Evolutionary conservation across 345 rosid species (phyloP).

Genomic region (Corchorus capsularis): DNA sequence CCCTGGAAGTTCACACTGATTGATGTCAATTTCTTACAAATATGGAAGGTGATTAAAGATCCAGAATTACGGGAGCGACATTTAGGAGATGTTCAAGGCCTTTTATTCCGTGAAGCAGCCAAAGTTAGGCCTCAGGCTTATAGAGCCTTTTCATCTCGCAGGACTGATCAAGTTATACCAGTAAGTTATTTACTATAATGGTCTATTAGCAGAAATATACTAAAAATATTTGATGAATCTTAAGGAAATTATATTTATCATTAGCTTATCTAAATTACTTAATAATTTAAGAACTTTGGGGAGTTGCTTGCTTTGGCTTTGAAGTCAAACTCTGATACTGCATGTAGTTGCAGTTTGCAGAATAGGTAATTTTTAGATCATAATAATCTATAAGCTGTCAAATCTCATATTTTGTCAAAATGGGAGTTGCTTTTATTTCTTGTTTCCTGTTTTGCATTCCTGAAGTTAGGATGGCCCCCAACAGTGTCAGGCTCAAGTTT

Average conservation of each 20-base stretch:
- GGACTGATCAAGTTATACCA: slow-evolving; percentile 65
- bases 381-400: not conserved
- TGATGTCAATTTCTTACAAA: not conserved
- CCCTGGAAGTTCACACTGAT: not conserved
- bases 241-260: not conserved
- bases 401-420: not conserved
- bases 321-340: not conserved
- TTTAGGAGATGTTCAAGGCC: slow-evolving; percentile 87
- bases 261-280: not conserved
- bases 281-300: not conserved
- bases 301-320: not conserved
- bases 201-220: not conserved
- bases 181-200: slow-evolving; percentile 38
- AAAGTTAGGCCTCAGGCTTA: slow-evolving; percentile 50
- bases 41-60: slow-evolving; percentile 68
- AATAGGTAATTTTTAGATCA: not conserved
- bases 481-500: not conserved
- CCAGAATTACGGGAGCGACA: slow-evolving; percentile 68
- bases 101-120: slow-evolving; percentile 57
- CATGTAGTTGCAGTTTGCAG: not conserved
- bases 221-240: not conserved
- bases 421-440: not conserved
- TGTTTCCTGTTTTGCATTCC: not conserved
- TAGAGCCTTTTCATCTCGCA: slow-evolving; percentile 54
- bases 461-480: not conserved